phyloP scores from a whole-genome alignment of 73 alveolate genomes.

The Tetrahymena thermophila region DNA sequence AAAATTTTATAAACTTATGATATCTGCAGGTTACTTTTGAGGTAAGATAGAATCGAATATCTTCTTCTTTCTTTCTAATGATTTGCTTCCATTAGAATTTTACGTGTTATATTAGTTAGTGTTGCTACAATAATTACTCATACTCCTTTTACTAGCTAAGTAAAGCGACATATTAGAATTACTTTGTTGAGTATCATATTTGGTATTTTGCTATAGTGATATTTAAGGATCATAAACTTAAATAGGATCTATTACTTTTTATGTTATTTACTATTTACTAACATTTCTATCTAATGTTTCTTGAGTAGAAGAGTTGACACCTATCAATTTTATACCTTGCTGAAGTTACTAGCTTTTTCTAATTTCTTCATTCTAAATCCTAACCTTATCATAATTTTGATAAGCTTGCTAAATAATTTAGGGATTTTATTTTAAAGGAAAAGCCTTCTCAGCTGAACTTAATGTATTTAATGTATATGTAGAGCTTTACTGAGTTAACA shows the following conservation, averaged over 20 bases:
- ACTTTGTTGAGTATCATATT: not conserved
- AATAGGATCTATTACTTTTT: not conserved
- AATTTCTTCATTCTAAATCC: not conserved
- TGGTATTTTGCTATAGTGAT: not conserved
- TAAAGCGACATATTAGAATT: not conserved
- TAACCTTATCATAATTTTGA: not conserved
- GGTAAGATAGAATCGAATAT: not conserved
- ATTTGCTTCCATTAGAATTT: not conserved
- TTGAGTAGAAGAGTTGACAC: not conserved
- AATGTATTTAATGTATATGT: not conserved
- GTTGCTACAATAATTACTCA: not conserved
- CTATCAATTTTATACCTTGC: not conserved
- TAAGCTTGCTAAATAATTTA: not conserved
- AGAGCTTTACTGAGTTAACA: not conserved
- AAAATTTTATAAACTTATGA: not conserved
- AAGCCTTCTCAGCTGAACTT: not conserved
- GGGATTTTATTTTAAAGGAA: not conserved
- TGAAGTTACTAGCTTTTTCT: not conserved
- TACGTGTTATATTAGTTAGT: not conserved
- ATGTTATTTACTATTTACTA: not conserved
- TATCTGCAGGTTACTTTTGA: not conserved
- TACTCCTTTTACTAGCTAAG: not conserved
- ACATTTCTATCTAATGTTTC: not conserved
- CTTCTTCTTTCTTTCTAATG: not conserved
- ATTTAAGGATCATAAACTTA: not conserved